Evolutionary conservation across 1,284 basidiomycete species (phyloP), one percentile per base, ranked within the genome.

Genomic region (Trametes pubescens): DNA sequence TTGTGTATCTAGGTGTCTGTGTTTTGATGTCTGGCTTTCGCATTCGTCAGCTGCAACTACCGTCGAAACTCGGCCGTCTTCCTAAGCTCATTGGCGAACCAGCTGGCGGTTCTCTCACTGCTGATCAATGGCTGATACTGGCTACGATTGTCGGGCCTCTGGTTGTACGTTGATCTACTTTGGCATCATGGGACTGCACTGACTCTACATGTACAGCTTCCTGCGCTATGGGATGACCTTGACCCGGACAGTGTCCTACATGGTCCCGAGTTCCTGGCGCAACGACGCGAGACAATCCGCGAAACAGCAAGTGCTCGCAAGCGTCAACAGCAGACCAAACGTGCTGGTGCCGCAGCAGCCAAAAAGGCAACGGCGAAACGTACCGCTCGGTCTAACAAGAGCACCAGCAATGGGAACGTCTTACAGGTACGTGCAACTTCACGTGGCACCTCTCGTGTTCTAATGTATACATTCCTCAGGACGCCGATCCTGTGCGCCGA

Each of bases 51-150:
- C 64, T 74, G 24, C 16, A 57, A 1, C 32, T 77, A 0, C 75
- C 72, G 0, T 44, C 65, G 1, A 63, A 67, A 4, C 57, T 74
- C 1, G 74, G 76, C 0, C 67, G 71, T 4, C 71, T 78, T 2
- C 78, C 74, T 0, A 69, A 57, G 1, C 59, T 73, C 0, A 75
- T 78, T 8, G 77, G 77, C 2, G 69, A 72, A n/a, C 75, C 76
- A 13, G 71, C 76, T 3, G 76, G 77, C 2, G 76, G 77, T 0
- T 78, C 75, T 1, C 62, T 79, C 0, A 79, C 77, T 2, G 76
- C 77, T 2, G 76, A 79, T 52, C 74, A 79, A 57, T 79, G 77
- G 77, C 58, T 71, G 1, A 48, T 74, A 6, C 61, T 75, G 0
- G 69, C 73, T 0, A 75, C 72, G 0, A 64, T 74, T 3, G 65